Base-by-base conservation (phyloP, 108 stramenopile species). In the Nitzschia sp. region DNA sequence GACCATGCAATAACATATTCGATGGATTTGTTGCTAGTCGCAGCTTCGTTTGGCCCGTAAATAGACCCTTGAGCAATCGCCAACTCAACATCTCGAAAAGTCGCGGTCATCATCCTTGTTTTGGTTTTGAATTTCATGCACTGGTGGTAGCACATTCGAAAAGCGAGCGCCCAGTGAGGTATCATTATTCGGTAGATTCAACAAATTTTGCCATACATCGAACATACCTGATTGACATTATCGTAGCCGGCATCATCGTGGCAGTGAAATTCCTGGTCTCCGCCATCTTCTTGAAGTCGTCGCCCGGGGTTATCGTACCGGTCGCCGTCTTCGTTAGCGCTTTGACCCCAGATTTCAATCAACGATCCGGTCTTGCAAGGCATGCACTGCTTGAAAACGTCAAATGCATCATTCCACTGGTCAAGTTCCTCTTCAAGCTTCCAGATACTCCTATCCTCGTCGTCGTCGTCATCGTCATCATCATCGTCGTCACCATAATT, bases 191-290 rank as follows among this genome's bases (percentile, higher is more conserved):
- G n/a, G n/a, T n/a, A n/a, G n/a, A n/a, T n/a, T n/a, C n/a, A n/a
- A n/a, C n/a, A n/a, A n/a, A n/a, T n/a, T n/a, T n/a, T n/a, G n/a
- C n/a, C n/a, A 32, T 17, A 28, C 15, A 18, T 23, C 23, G 6
- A 13, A 54, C 81, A 27, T 72, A 82, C 81, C 80, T 85, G 85
- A 64, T 85, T 85, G 38, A 85, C 79, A 72, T 81, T 80, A 28
- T 73, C 81, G 62, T 86, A 79, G 8, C 71, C 82, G n/a, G 85
- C 82, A 48, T 60, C 79, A 67, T 85, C 84, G 23, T 79, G 76
- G 53, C 84, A 85, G 42, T 64, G 66, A 64, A 73, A 76, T n/a
- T 56, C 45, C 21, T 80, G 57, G 3, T 58, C 67, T 45, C 9
- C 54, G 25, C 63, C 53, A 28, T 59, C 45, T 28, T 15, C 72